Base-by-base conservation (phyloP, 345 rosid species). In the Acer yangbiense region DNA sequence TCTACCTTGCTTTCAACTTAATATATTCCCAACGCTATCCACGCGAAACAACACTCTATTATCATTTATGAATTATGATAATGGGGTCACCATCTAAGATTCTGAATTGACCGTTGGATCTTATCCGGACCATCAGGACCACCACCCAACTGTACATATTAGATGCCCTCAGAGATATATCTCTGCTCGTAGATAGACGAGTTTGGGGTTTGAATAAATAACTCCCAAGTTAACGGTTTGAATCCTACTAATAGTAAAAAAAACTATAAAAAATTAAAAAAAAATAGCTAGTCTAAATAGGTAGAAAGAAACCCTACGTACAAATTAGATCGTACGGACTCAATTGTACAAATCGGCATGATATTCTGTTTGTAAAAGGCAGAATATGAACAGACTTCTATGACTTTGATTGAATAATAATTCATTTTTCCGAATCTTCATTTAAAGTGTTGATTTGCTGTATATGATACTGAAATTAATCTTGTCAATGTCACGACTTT, bases 1-100 rank as follows among this genome's bases (percentile, higher is more conserved):
- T 64, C 46, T 74, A 66, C 78, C 65, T 75, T 75, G 65, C 78
- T 66, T 75, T 35, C 35, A 39, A 20, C 20, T 54, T 52, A 25
- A 65, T 32, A n/a, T 52, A 54, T 68, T 48, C 63, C 29, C 57
- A 68, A 20, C n/a, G 25, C 1, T 2, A 21, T n/a, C 23, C 58
- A 69, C 35, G 57, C 35, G 5, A 46, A 69, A 46, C 11, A 16
- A 20, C 9, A 43, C 55, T 10, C 27, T 3, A 71, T 50, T 2
- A 50, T 50, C 18, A 4, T 14, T 4, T 35, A 35, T 35, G 39
- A 4, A 4, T 4, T 35, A 35, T 35, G 39, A 43, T 8, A 67
- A 39, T 67, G 54, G 52, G 71, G 25, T 27, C 29, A 18, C 17
- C 23, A 50, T 50, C 55, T 50, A 50, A 50, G 55, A 13, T 50